phyloP scores from a whole-genome alignment of 306 rosid species.

The Luffa aegyptiaca region DNA sequence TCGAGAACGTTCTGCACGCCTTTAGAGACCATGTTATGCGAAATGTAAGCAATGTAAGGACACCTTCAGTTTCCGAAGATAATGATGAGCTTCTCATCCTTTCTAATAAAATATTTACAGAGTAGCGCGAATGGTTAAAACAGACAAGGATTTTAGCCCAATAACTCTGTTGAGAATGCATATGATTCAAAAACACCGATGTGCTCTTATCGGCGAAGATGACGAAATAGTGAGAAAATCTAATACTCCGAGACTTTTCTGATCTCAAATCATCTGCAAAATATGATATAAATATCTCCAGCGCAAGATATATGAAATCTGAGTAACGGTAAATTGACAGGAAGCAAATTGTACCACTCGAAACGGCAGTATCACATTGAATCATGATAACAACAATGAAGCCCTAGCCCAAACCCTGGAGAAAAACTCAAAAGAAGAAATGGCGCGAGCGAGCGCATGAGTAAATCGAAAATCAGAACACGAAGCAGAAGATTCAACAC shows the following conservation, averaged over 20 bases:
- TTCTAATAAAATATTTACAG: neutral
- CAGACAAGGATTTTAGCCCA: neutral
- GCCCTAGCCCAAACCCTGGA: neutral
- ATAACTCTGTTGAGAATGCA: neutral
- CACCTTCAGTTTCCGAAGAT: neutral
- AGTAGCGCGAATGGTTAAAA: neutral
- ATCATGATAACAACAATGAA: neutral
- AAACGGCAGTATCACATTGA: neutral
- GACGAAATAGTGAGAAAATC: neutral
- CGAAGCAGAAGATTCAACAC: neutral
- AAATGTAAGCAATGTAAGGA: neutral
- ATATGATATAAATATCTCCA: neutral
- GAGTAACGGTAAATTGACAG: neutral
- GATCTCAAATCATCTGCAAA: neutral
- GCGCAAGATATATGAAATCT: neutral
- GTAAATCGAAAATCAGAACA: neutral
- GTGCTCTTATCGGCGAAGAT: neutral
- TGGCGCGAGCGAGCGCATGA: neutral
- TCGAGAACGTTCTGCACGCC: constrained; percentile 78
- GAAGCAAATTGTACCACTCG: neutral
- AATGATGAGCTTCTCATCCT: neutral
- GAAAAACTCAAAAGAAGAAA: neutral
- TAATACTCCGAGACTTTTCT: neutral
- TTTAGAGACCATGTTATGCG: constrained; percentile 51
- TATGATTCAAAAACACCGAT: neutral